Base-by-base conservation (phyloP, 1,284 basidiomycete species). In the Cutaneotrichosporon mucoides region DNA sequence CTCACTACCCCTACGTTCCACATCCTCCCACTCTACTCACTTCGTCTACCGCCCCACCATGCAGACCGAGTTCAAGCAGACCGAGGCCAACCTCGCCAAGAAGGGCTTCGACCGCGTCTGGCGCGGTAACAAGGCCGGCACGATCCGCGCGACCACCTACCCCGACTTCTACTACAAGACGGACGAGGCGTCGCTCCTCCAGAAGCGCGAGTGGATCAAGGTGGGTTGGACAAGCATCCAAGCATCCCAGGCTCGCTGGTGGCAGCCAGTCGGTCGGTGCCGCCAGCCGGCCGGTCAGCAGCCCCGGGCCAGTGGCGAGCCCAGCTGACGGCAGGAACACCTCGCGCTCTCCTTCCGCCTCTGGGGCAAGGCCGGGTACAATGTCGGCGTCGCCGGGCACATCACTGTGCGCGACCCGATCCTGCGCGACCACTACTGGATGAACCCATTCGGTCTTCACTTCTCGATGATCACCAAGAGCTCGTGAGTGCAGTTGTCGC, bases 341-440 rank as follows among this genome's bases (percentile, higher is more conserved):
- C 79, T 86, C 34, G 83, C 57, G 2, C 54, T 58, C 45, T 58
- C 46, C 33, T 69, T 60, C 57, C 62, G 65, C 34, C 60, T 75
- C 55, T 73, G 78, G 81, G 83, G 81, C 36, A 79, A 82, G 58
- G 72, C 82, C 13, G 84, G 84, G 6, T 85, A 81, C 64, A 84
- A 84, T 56, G 85, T 86, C 65, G 84, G 84, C 12, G 79, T 82
- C n/a, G 81, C 84, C 4, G 84, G 84, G 1, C 85, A 86, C 70
- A 83, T 87, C 63, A 87, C 86, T n/a, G 82, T 85, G 46, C 80
- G 85, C 70, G 84, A 85, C 65, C 41, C 43, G 12, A 51, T 60
- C 48, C 15, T 24, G 35, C 36, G 36, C 12, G 53, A 55, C 40
- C 36, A 53, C 37, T 38, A 84, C 77, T 85, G 84, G 84, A 80